Evolutionary conservation across 257 asterid species (phyloP).

Genomic region (Ophiorrhiza pumila): DNA sequence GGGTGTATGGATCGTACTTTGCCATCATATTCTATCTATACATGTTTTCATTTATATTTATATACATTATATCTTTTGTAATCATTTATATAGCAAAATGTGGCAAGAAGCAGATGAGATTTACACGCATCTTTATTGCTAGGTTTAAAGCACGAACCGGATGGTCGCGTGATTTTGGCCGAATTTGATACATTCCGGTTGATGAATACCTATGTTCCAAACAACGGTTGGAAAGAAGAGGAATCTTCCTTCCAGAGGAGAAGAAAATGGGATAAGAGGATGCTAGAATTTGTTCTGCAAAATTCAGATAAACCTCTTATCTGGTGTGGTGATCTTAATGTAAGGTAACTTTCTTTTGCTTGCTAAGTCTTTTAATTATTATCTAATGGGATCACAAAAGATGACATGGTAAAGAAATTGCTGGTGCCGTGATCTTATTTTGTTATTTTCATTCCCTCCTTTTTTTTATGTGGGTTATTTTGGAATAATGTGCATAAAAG

Average conservation of each 20-base stretch:
- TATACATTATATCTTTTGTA: no score
- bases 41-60: no score
- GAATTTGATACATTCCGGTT: slow-evolving; percentile 81
- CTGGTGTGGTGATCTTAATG: slow-evolving; percentile 98
- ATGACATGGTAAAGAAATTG: not conserved
- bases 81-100: no score
- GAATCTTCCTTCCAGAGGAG: slow-evolving; percentile 84
- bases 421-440: not conserved
- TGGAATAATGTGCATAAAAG: not conserved
- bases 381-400: not conserved
- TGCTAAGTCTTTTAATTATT: slow-evolving; percentile 5
- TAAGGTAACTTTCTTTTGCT: slow-evolving; percentile 49
- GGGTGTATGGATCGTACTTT: no score
- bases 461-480: not conserved
- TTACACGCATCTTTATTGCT: slow-evolving; percentile 18
- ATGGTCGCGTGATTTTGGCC: slow-evolving; percentile 85
- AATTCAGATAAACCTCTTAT: slow-evolving; percentile 80
- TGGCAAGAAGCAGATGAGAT: slow-evolving; percentile 11
- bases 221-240: slow-evolving; percentile 98
- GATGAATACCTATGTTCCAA: slow-evolving; percentile 81
- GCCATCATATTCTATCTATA: no score
- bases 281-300: slow-evolving; percentile 65
- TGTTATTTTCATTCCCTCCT: not conserved
- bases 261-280: slow-evolving; percentile 97
- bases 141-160: slow-evolving; percentile 89